phyloP scores from a whole-genome alignment of 2,329 filamentous ascomycete species.

The Ophiostoma ulmi region DNA sequence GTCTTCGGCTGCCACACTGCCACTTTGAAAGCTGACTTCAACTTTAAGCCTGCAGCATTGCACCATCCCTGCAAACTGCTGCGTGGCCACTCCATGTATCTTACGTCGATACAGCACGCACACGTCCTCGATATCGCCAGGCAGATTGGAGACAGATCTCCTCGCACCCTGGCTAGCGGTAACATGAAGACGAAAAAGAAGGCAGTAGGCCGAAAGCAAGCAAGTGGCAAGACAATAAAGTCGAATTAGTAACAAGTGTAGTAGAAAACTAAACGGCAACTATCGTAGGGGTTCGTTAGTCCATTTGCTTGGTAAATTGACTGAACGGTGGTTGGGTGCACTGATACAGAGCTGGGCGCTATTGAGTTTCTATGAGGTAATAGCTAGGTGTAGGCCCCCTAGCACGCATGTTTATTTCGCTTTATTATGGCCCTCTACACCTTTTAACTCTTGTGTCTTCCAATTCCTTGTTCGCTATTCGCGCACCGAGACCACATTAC shows the following conservation, averaged over 20 bases:
- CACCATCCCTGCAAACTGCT: neutral
- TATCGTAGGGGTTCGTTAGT: neutral
- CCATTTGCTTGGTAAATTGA: neutral
- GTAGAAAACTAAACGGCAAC: neutral
- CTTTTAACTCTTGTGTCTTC: neutral
- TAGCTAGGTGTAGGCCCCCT: neutral
- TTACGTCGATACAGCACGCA: neutral
- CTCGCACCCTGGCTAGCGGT: conserved; percentile 7
- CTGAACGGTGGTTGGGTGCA: conserved; percentile 7
- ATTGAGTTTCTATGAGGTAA: conserved; percentile 10
- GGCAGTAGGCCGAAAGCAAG: neutral
- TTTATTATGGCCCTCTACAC: neutral
- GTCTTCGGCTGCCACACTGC: neutral
- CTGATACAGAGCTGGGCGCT: conserved; percentile 1
- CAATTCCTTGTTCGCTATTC: conserved; percentile 7
- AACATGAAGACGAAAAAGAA: conserved; percentile 10
- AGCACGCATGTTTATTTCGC: conserved; percentile 8
- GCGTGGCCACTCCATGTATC: conserved; percentile 4
- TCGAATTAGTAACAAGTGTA: neutral
- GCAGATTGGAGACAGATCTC: conserved; percentile 13
- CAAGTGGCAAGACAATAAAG: conserved; percentile 11
- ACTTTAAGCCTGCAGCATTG: neutral
- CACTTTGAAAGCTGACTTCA: neutral
- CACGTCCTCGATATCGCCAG: neutral
- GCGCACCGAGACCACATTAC: neutral